A percentile compares a stretch with the other conserved stretches of the same genome.
Evolutionary conservation across 2,329 filamentous ascomycete species (phyloP).

Genomic region (Claviceps africana): DNA sequence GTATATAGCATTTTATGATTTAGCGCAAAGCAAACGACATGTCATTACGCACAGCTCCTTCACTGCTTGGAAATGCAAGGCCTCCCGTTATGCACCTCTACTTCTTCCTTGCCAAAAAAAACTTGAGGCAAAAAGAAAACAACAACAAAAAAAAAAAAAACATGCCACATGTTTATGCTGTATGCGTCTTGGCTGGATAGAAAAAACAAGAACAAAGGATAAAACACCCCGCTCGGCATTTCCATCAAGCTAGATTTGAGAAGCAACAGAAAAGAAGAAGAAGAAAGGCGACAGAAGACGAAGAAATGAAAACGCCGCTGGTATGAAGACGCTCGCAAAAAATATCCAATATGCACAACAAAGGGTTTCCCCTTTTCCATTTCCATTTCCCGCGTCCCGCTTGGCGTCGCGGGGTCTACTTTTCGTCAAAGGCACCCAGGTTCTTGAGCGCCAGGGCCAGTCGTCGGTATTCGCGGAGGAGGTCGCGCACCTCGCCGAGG

Average conservation of each 20-base stretch:
- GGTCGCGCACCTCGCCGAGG: slow-evolving; percentile 57
- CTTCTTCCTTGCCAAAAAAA: too few relatives aligned
- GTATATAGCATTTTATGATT: not conserved
- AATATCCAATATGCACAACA: not conserved
- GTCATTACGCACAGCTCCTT: too few relatives aligned
- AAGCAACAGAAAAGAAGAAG: not conserved
- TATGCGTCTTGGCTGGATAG: too few relatives aligned
- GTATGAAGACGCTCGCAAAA: not conserved
- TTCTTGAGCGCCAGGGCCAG: slow-evolving; percentile 52
- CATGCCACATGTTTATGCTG: too few relatives aligned
- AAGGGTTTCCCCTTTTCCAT: not conserved
- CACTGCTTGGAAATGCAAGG: too few relatives aligned
- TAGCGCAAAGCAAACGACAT: not conserved
- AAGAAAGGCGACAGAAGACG: not conserved
- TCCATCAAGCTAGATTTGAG: too few relatives aligned
- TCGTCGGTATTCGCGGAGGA: slow-evolving; percentile 62
- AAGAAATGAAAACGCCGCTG: not conserved
- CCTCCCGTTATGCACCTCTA: too few relatives aligned
- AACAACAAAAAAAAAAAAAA: too few relatives aligned
- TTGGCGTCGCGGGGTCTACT: slow-evolving; percentile 7
- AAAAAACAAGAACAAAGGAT: too few relatives aligned
- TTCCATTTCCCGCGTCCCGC: not conserved
- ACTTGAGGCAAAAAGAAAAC: too few relatives aligned
- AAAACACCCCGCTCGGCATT: too few relatives aligned
- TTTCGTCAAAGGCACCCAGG: slow-evolving; percentile 42